Conservation (phyloP, 805 yeast genomes). For the Teunomyces funiuensis region DNA sequence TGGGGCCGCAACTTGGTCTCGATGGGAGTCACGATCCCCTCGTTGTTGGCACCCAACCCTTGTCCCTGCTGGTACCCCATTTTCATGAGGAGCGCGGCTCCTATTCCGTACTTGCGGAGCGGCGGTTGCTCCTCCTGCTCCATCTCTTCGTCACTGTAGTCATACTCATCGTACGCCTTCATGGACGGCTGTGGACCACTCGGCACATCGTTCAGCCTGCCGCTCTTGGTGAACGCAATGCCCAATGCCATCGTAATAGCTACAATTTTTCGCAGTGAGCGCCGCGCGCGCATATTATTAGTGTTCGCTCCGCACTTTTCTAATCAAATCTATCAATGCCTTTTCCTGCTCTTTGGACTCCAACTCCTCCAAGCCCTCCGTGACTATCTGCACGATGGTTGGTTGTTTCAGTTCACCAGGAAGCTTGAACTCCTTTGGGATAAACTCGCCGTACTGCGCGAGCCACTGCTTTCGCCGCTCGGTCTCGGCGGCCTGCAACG, state of each 20-base stretch:
- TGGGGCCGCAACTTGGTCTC: slow-evolving; percentile 65
- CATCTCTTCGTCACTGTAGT: slow-evolving; percentile 10
- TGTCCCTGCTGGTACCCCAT: slow-evolving; percentile 89
- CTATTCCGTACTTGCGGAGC: slow-evolving; percentile 65
- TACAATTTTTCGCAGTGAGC: too few relatives aligned
- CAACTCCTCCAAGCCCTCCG: slow-evolving; percentile 39
- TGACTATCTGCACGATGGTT: slow-evolving; percentile 38
- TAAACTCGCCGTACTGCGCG: slow-evolving; percentile 38
- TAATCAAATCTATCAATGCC: slow-evolving; percentile 16
- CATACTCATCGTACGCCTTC: slow-evolving; percentile 9
- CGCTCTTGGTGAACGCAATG: slow-evolving; percentile 12
- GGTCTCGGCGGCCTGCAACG: slow-evolving; percentile 33
- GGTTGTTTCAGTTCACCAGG: slow-evolving; percentile 41
- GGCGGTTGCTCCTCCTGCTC: background rate
- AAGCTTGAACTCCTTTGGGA: slow-evolving; percentile 38
- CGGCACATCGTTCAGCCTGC: background rate
- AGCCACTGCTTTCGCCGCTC: slow-evolving; percentile 38
- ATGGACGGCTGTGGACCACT: background rate
- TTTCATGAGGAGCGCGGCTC: slow-evolving; percentile 69
- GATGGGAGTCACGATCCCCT: slow-evolving; percentile 81
- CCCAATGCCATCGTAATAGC: slow-evolving; percentile 6
- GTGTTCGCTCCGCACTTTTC: background rate
- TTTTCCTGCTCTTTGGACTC: slow-evolving; percentile 11
- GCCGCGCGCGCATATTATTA: too few relatives aligned
- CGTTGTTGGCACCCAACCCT: slow-evolving; percentile 74